Percentiles rank a stretch among this genome's conserved stretches.
These are phyloP conservation scores for Chimonanthus salicifolius DNA, from an alignment of 164 flowering plant species.

Conservation along the genomic window DNA sequence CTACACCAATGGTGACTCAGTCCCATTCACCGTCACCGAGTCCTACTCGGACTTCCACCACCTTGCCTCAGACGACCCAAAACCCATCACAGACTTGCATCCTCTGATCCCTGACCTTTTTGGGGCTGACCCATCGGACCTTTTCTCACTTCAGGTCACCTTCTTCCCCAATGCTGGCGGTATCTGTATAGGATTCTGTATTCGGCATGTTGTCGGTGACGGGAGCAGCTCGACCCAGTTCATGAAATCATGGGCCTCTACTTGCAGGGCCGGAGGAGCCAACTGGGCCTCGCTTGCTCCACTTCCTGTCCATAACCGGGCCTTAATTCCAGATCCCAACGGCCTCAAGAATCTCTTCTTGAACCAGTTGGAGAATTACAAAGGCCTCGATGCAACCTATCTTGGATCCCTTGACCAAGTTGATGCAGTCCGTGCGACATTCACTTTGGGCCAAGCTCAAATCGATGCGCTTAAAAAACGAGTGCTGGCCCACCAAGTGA, in stretches of 20 bases:
- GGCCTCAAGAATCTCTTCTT: background rate
- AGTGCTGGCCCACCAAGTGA: conserved; percentile 4
- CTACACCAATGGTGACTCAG: conserved; percentile 27
- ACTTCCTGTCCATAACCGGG: background rate
- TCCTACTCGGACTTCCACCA: conserved; percentile 7
- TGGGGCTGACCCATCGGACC: conserved; percentile 1
- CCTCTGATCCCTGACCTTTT: conserved; percentile 9
- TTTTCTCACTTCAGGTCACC: conserved; percentile 35
- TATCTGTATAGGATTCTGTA: conserved; percentile 22
- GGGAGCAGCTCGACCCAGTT: conserved; percentile 23
- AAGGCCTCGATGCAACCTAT: no score
- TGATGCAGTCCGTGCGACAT: background rate
- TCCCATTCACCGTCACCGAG: conserved; percentile 20
- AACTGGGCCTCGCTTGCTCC: background rate
- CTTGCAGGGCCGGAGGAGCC: background rate
- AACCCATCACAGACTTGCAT: background rate
- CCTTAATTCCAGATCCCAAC: background rate
- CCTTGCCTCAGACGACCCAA: background rate
- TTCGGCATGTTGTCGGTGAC: conserved; percentile 29
- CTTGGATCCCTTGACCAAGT: no score
- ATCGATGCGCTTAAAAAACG: conserved; percentile 18
- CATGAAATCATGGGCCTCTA: conserved; percentile 3
- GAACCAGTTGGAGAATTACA: background rate
- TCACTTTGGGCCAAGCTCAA: background rate
- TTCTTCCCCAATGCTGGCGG: conserved; percentile 27